phyloP scores from a whole-genome alignment of 1,139 yeast genomes.

The Fermentozyma sake region DNA sequence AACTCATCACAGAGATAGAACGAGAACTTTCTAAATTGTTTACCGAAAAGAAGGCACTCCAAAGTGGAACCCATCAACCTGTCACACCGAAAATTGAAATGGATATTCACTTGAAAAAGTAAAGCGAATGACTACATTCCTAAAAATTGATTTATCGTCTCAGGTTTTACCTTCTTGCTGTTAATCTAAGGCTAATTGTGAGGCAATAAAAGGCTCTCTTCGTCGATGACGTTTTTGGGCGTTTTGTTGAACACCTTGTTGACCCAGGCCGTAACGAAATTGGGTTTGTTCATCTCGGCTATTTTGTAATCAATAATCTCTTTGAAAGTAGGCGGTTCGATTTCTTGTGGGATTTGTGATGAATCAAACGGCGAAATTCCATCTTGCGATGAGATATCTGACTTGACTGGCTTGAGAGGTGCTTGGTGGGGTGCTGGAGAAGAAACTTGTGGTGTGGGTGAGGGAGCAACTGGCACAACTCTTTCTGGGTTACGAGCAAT shows the following conservation, averaged over 20 bases:
- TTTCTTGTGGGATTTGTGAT: conserved; percentile 27
- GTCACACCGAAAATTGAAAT: conserved; percentile 6
- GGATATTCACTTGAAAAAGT: conserved; percentile 10
- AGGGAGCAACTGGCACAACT: conserved; percentile 26
- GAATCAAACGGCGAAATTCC: conserved; percentile 7
- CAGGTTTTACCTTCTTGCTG: conserved; percentile 7
- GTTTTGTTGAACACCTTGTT: conserved; percentile 1
- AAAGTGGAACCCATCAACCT: neutral
- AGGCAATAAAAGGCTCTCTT: conserved; percentile 9
- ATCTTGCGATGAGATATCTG: conserved; percentile 14
- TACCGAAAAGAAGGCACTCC: conserved; percentile 46
- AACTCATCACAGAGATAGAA: conserved; percentile 62
- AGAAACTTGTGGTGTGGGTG: conserved; percentile 12
- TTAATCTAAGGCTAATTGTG: too few relatives aligned
- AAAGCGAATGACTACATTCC: neutral
- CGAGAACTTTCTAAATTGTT: conserved; percentile 55
- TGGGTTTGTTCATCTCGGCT: conserved; percentile 5
- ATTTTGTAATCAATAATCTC: conserved; percentile 27
- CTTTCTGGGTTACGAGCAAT: conserved; percentile 36
- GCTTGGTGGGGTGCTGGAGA: conserved; percentile 3
- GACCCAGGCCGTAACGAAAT: conserved; percentile 1
- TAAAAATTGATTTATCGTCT: conserved; percentile 4
- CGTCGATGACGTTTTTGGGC: conserved; percentile 6
- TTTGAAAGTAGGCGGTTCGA: conserved; percentile 37
- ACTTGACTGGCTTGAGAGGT: conserved; percentile 18